phyloP scores from a whole-genome alignment of 768 basidiomycete genomes.

The Lactarius tabidus region DNA sequence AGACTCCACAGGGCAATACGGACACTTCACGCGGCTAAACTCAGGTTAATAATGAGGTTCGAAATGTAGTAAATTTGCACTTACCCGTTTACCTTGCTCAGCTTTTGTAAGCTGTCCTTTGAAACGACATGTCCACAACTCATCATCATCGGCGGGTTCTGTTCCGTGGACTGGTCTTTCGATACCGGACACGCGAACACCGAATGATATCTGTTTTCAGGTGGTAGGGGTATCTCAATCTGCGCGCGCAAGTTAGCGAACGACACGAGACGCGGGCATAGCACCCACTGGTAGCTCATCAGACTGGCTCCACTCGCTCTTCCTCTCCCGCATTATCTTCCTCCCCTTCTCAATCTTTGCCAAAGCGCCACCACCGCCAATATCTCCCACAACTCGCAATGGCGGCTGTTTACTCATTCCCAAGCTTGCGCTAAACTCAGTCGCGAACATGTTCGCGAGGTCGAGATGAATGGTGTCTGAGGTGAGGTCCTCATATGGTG shows the following conservation, averaged over 20 bases:
- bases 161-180: conserved; percentile 91
- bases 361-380: conserved; percentile 88
- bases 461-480: conserved; percentile 70
- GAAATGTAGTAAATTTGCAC: conserved; percentile 36
- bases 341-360: conserved; percentile 92
- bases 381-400: conserved; percentile 83
- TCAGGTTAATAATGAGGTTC: conserved; percentile 89
- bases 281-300: conserved; percentile 79
- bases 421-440: conserved; percentile 82
- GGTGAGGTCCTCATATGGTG: conserved; percentile 73
- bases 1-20: conserved; percentile 90
- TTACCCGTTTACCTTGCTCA: conserved; percentile 81
- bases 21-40: conserved; percentile 87
- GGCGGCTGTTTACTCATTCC: conserved; percentile 90
- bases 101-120: conserved; percentile 83
- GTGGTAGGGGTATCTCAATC: conserved; percentile 90
- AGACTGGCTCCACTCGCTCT: conserved; percentile 88
- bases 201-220: conserved; percentile 90
- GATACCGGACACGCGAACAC: conserved; percentile 97
- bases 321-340: conserved; percentile 87
- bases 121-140: conserved; percentile 93
- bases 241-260: conserved; percentile 32
- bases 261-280: conserved; percentile 13
- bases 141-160: conserved; percentile 98
- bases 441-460: conserved; percentile 77